Conservation (phyloP, 371 early-diverging fungal species). For the Parasitella parasitica region DNA sequence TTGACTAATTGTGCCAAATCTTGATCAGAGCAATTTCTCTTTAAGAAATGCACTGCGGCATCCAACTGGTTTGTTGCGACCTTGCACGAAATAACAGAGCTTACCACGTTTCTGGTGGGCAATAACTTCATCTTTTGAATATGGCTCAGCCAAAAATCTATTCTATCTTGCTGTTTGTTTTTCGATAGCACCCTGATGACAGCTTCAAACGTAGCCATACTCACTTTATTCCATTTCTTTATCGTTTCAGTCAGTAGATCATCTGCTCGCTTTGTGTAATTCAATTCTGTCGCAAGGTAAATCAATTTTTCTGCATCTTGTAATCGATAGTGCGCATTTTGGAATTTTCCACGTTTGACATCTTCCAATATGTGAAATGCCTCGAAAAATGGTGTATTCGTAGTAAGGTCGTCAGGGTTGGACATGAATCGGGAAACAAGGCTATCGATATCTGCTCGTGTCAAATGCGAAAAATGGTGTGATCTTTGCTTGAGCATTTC, state of each 20-base stretch:
- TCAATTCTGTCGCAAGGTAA: constrained; percentile 11
- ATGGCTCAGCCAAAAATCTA: constrained; percentile 24
- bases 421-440: neutral
- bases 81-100: constrained; percentile 19
- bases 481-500: neutral
- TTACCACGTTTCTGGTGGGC: constrained; percentile 1
- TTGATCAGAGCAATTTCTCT: neutral
- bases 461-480: neutral
- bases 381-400: neutral
- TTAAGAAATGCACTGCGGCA: constrained; percentile 13
- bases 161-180: constrained; percentile 6
- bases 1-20: constrained; percentile 1
- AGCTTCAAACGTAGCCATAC: constrained; percentile 20
- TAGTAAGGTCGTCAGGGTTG: constrained; percentile 8
- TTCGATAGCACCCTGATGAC: constrained; percentile 28
- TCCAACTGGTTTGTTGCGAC: constrained; percentile 10
- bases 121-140: constrained; percentile 2
- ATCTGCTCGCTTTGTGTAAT: constrained; percentile 9
- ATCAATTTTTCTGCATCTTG: constrained; percentile 18
- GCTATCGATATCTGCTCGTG: constrained; percentile 11
- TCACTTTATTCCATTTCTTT: constrained; percentile 5
- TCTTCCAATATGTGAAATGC: constrained; percentile 19
- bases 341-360: constrained; percentile 6
- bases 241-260: constrained; percentile 8
- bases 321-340: constrained; percentile 7